Base-by-base conservation (phyloP, 768 basidiomycete species). In the Rhodotorula diobovata region DNA sequence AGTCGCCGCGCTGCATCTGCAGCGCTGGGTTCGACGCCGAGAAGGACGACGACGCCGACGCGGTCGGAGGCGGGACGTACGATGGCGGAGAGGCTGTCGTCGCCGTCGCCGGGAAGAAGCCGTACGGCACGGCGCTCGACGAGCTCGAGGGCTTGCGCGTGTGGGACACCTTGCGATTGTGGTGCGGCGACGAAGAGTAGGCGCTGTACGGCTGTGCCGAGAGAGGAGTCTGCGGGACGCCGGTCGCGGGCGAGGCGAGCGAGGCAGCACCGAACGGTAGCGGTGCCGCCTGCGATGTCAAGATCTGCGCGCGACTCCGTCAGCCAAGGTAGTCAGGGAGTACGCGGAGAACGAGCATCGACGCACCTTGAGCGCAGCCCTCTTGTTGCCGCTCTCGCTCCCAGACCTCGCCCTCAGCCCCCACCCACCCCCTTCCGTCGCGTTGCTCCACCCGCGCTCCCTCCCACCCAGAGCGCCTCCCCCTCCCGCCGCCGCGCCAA, bases 331-430 rank as follows among this genome's bases (percentile, higher is more conserved):
- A 48, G 21, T 12, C 34, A 30, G 25, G 0, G 35, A n/a, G 4
- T 1, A 14, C 4, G 37, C 0, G 25, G 39, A 50, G 23, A 37
- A 7, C 53, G 2, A 25, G 16, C n/a, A n/a, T n/a, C n/a, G n/a
- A 20, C 55, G 16, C 61, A 71, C 65, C 66, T 67, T 62, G 12
- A 71, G n/a, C 28, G 48, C 65, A 56, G 32, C 39, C 43, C 61
- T 57, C 51, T 41, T 48, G 9, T 51, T 28, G 9, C 62, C 70
- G 20, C 65, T 66, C 55, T 16, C 57, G 37, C 41, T 56, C 48
- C 70, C 61, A 2, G 37, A 11, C 45, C 54, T 61, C 43, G 28
- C 37, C 64, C 39, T 30, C 51, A 43, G 25, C 23, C 55, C 8
- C 43, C 4, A 16, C 51, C n/a, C n/a, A 48, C 59, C 53, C 20